Conservation (phyloP, 23 red algal species). For the Chondrus crispus region DNA sequence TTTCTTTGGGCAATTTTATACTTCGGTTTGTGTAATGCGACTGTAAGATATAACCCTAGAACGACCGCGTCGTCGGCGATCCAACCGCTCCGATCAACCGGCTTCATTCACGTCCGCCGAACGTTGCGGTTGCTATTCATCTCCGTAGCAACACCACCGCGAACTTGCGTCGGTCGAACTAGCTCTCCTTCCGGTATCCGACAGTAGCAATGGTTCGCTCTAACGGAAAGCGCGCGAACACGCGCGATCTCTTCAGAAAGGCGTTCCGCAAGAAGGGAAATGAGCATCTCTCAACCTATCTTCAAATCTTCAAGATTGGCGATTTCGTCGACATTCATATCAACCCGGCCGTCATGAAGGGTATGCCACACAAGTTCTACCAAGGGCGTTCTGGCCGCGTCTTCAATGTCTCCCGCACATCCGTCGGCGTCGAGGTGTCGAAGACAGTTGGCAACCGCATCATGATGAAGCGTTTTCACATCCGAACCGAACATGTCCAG, state of each 20-base stretch:
- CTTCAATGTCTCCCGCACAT: slow-evolving; percentile 79
- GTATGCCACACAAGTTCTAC: slow-evolving; percentile 99
- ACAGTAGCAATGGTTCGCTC: slow-evolving; percentile 94
- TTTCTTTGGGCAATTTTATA: too few species aligned
- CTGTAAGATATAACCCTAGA: too few species aligned
- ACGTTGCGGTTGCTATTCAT: too few species aligned
- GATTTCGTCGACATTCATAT: slow-evolving; percentile 95
- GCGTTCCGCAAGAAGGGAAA: slow-evolving; percentile 79
- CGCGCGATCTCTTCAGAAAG: slow-evolving; percentile 86
- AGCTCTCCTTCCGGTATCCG: too few species aligned
- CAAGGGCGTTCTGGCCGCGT: slow-evolving; percentile 86
- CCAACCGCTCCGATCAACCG: too few species aligned
- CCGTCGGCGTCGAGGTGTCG: slow-evolving; percentile 91
- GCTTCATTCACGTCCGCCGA: too few species aligned
- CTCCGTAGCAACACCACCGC: too few species aligned
- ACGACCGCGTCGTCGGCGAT: too few species aligned
- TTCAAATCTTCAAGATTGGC: slow-evolving; percentile 84
- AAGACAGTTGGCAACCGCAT: slow-evolving; percentile 74
- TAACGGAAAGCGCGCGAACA: slow-evolving; percentile 93
- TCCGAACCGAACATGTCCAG: slow-evolving; percentile 88
- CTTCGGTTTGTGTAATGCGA: too few species aligned
- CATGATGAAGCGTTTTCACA: slow-evolving; percentile 91
- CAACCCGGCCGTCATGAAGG: slow-evolving; percentile 84
- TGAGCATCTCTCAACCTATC: slow-evolving; percentile 71
- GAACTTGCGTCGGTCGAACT: too few species aligned